Conservation (phyloP, 106 monocot species). For the Ottelia alismoides region DNA sequence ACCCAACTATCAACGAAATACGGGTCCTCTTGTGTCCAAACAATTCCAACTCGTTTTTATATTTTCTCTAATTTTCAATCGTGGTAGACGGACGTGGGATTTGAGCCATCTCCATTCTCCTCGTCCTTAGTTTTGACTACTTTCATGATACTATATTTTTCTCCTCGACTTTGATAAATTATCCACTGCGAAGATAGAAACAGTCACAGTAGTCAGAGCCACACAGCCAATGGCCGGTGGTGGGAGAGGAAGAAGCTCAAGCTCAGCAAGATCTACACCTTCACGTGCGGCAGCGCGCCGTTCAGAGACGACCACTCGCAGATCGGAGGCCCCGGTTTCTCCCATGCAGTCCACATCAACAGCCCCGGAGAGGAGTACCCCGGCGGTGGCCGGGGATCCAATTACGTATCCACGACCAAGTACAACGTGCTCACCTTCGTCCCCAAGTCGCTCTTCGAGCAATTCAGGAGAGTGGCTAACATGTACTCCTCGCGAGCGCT, state of each 20-base stretch:
- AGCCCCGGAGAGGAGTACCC: slow-evolving; percentile 16
- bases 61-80: no score
- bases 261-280: neutral
- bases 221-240: neutral
- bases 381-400: slow-evolving; percentile 13
- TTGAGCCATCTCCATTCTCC: no score
- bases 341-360: slow-evolving; percentile 29
- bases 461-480: slow-evolving; percentile 82
- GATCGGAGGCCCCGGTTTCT: slow-evolving; percentile 18
- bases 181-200: no score
- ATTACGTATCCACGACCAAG: slow-evolving; percentile 73
- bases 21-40: no score
- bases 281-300: neutral
- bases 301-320: neutral
- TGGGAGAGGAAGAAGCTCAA: neutral
- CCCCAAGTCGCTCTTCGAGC: slow-evolving; percentile 77
- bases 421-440: slow-evolving; percentile 52
- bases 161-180: no score
- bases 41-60: no score
- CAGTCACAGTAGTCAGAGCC: no score
- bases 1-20: no score
- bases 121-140: no score
- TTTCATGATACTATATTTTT: no score
- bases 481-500: no score
- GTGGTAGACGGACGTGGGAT: no score